Conservation (phyloP, 2,329 filamentous ascomycete genomes). For the Periconia sp. region DNA sequence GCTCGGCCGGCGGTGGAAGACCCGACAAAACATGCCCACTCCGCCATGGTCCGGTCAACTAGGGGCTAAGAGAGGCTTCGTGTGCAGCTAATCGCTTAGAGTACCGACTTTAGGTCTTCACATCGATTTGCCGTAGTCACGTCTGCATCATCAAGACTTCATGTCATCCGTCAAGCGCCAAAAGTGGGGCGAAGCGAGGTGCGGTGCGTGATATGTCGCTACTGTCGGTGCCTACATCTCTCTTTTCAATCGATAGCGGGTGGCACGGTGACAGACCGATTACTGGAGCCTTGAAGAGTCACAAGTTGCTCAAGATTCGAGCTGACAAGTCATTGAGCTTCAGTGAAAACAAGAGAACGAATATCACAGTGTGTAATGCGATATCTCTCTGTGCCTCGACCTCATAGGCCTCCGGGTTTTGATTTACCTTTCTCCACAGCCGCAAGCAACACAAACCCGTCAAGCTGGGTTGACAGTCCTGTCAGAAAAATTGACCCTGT, state of each 20-base stretch:
- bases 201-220: no score
- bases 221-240: neutral
- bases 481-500: conserved; percentile 14
- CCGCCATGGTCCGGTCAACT: conserved; percentile 18
- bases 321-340: neutral
- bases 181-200: conserved; percentile 7
- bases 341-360: neutral
- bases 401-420: conserved; percentile 4
- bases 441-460: conserved; percentile 29
- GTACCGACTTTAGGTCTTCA: no score
- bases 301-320: no score
- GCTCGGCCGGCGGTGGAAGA: conserved; percentile 34
- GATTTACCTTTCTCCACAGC: conserved; percentile 26
- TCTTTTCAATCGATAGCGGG: neutral
- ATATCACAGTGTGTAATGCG: neutral
- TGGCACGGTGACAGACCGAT: neutral
- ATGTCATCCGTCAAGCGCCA: conserved; percentile 20
- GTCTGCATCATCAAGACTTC: conserved; percentile 12
- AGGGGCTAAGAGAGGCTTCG: no score
- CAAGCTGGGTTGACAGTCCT: conserved; percentile 17
- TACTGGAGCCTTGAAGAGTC: no score
- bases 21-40: conserved; percentile 32
- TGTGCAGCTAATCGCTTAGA: no score
- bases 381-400: conserved; percentile 1
- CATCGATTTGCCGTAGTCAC: conserved; percentile 13